A percentile compares a stretch with the other conserved stretches of the same genome.
Conservation (phyloP, 805 yeast genomes). For the Nakazawaea ishiwadae region DNA sequence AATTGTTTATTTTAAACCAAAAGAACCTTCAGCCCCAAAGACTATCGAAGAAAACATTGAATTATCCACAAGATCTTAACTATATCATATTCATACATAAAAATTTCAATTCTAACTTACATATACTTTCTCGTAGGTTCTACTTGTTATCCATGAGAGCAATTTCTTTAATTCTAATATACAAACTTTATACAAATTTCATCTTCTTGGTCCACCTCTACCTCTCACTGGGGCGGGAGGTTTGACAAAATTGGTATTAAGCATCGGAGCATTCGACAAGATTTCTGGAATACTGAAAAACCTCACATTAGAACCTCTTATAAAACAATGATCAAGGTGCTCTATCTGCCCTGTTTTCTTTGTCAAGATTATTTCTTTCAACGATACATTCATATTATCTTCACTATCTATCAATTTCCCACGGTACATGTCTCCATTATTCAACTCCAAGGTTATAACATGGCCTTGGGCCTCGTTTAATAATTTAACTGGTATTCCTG, state of each 20-base stretch:
- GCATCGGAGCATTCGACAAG: constrained; percentile 84
- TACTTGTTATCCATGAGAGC: no score
- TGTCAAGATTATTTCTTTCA: constrained; percentile 77
- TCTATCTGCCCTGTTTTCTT: constrained; percentile 69
- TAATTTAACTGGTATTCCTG: constrained; percentile 81
- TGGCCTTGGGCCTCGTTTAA: constrained; percentile 91
- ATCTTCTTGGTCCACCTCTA: constrained; percentile 12
- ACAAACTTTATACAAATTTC: background rate
- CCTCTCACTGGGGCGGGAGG: constrained; percentile 73
- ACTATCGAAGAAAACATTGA: constrained; percentile 3
- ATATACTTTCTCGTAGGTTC: no score
- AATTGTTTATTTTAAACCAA: constrained; percentile 50
- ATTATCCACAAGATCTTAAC: background rate
- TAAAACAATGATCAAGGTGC: constrained; percentile 78
- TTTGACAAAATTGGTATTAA: constrained; percentile 48
- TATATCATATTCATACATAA: background rate
- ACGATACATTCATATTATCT: constrained; percentile 91
- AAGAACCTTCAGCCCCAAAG: constrained; percentile 12
- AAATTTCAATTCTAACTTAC: background rate
- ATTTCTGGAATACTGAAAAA: constrained; percentile 87
- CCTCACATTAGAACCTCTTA: constrained; percentile 87
- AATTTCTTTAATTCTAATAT: background rate
- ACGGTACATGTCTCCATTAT: constrained; percentile 80
- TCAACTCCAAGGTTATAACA: constrained; percentile 72
- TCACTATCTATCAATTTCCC: constrained; percentile 81